phyloP scores from a whole-genome alignment of 2,329 filamentous ascomycete genomes.

The Aspergillus pseudoterreus region DNA sequence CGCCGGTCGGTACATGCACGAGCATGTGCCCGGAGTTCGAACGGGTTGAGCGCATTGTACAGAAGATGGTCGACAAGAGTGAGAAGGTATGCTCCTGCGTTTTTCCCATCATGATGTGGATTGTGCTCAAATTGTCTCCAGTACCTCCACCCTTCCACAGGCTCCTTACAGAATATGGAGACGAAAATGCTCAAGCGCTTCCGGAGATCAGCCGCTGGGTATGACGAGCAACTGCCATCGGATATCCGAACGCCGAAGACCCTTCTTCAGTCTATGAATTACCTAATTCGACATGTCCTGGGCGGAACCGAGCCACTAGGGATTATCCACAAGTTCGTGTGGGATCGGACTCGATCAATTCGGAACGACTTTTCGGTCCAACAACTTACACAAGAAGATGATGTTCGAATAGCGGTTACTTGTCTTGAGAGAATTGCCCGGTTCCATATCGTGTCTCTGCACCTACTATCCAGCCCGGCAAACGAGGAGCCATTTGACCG shows the following conservation, averaged over 20 bases:
- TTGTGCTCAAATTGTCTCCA: conserved; percentile 17
- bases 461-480: conserved; percentile 52
- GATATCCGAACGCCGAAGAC: conserved; percentile 58
- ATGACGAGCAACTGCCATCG: conserved; percentile 60
- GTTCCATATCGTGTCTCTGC: conserved; percentile 60
- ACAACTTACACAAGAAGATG: conserved; percentile 53
- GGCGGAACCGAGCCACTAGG: conserved; percentile 48
- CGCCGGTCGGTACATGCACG: conserved; percentile 57
- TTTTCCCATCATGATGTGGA: not conserved
- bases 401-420: conserved; percentile 55
- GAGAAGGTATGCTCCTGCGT: conserved; percentile 43
- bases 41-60: conserved; percentile 57
- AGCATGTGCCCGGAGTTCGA: conserved; percentile 65
- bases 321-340: conserved; percentile 60
- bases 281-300: conserved; percentile 50
- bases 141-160: conserved; percentile 34
- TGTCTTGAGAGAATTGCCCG: conserved; percentile 62
- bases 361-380: conserved; percentile 65
- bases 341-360: conserved; percentile 62
- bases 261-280: conserved; percentile 46
- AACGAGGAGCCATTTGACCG: conserved; percentile 53
- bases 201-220: conserved; percentile 59
- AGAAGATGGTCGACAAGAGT: conserved; percentile 58
- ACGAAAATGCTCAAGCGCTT: conserved; percentile 61
- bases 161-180: conserved; percentile 32